Conservation (phyloP, 768 basidiomycete genomes). For the Xanthoconium purpureum region DNA sequence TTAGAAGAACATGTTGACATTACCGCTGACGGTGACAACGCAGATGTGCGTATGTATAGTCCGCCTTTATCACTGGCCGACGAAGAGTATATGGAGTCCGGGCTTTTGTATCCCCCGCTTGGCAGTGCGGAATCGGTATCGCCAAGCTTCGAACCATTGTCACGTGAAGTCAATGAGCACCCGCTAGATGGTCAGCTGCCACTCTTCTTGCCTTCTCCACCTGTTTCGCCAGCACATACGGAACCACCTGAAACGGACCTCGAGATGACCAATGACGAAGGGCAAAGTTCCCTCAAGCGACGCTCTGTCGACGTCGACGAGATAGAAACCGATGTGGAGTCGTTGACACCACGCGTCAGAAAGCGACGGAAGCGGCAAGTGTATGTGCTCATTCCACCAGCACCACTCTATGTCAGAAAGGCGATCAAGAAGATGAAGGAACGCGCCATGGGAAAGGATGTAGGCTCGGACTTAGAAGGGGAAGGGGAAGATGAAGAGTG, state of each 20-base stretch:
- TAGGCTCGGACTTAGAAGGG: slow-evolving; percentile 16
- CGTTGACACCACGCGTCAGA: slow-evolving; percentile 1
- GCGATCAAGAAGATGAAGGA: slow-evolving; percentile 20
- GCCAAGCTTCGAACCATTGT: slow-evolving; percentile 5
- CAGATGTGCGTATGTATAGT: slow-evolving; percentile 24
- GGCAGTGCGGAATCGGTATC: neutral
- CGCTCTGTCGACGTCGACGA: slow-evolving; percentile 12
- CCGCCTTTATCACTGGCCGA: slow-evolving; percentile 9
- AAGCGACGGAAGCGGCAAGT: slow-evolving; percentile 26
- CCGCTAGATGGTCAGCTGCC: slow-evolving; percentile 32
- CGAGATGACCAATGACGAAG: slow-evolving; percentile 12
- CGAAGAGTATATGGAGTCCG: slow-evolving; percentile 12
- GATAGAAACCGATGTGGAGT: slow-evolving; percentile 4
- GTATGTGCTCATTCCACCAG: slow-evolving; percentile 31
- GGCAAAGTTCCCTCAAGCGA: slow-evolving; percentile 20
- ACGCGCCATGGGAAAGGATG: slow-evolving; percentile 11
- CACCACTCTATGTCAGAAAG: slow-evolving; percentile 21
- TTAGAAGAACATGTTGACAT: slow-evolving; percentile 16
- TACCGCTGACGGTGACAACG: neutral
- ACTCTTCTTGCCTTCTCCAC: slow-evolving; percentile 49
- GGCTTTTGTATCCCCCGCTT: slow-evolving; percentile 5
- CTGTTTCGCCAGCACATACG: slow-evolving; percentile 30
- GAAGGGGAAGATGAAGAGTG: slow-evolving; percentile 27
- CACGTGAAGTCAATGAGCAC: slow-evolving; percentile 12
- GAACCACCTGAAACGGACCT: slow-evolving; percentile 23